Conservation (phyloP, 1,284 basidiomycete species). For the Farysia itapuensis region DNA sequence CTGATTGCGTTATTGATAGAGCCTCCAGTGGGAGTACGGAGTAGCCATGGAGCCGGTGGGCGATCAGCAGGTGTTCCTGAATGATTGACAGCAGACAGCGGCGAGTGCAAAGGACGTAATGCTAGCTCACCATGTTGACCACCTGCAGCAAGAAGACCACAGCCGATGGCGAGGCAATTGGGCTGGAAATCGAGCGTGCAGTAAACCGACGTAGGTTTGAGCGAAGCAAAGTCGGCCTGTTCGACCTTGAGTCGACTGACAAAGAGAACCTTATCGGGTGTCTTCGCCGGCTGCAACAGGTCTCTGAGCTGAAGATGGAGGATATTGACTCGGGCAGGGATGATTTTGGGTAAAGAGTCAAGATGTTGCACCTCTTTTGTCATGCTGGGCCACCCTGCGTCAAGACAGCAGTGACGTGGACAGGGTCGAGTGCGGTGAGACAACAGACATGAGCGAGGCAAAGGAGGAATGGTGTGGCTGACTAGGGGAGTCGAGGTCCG, state of each 20-base stretch:
- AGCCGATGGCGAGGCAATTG: conserved; percentile 63
- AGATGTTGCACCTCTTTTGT: conserved; percentile 11
- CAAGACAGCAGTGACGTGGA: too few relatives aligned
- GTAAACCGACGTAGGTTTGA: conserved; percentile 64
- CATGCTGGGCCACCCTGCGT: too few relatives aligned
- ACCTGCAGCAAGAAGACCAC: conserved; percentile 74
- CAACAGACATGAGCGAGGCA: too few relatives aligned
- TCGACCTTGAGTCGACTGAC: conserved; percentile 39
- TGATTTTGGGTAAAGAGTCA: conserved; percentile 18
- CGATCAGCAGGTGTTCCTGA: conserved; percentile 6
- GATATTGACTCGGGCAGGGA: conserved; percentile 40
- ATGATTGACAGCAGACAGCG: conserved; percentile 4
- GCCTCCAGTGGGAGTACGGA: conserved; percentile 66
- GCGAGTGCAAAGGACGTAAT: conserved; percentile 65
- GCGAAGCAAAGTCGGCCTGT: conserved; percentile 33
- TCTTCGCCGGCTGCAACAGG: conserved; percentile 30
- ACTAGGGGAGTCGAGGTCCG: too few relatives aligned
- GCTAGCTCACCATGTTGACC: conserved; percentile 79
- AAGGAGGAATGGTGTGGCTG: too few relatives aligned
- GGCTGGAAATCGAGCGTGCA: conserved; percentile 72
- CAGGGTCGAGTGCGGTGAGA: too few relatives aligned
- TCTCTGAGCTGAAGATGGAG: conserved; percentile 46
- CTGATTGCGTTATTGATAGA: conserved; percentile 81
- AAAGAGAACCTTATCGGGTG: conserved; percentile 38
- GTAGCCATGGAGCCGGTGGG: conserved; percentile 45